phyloP scores from a whole-genome alignment of 1,139 yeast species.

The Entelexis sorbosivorans region DNA sequence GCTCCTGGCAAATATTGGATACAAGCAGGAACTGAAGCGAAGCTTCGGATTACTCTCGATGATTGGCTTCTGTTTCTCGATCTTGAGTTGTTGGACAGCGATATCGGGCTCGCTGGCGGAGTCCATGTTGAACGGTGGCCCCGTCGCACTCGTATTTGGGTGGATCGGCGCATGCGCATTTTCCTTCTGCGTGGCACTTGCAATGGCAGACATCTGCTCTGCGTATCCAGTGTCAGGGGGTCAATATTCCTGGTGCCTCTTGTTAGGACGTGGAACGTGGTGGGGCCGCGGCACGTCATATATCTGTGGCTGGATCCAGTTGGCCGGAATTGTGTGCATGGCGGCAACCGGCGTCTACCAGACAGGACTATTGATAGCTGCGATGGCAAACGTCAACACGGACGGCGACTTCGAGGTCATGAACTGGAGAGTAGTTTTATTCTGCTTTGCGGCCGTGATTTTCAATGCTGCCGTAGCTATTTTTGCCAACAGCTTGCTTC shows the following conservation, averaged over 20 bases:
- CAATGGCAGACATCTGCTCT: constrained; percentile 19
- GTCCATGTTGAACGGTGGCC: constrained; percentile 19
- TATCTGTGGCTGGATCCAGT: constrained; percentile 20
- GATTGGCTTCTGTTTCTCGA: constrained; percentile 21
- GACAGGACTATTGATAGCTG: constrained; percentile 8
- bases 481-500: constrained; percentile 11
- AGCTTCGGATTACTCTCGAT: constrained; percentile 18
- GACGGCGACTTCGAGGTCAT: background rate
- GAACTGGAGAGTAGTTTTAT: constrained; percentile 9
- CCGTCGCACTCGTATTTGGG: constrained; percentile 16
- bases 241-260: constrained; percentile 21
- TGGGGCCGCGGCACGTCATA: constrained; percentile 20
- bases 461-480: constrained; percentile 4
- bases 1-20: constrained; percentile 17
- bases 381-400: constrained; percentile 7
- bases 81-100: constrained; percentile 20
- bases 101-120: constrained; percentile 18
- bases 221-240: constrained; percentile 23
- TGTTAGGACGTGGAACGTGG: constrained; percentile 12
- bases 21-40: constrained; percentile 20
- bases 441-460: constrained; percentile 6
- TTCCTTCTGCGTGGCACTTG: constrained; percentile 15
- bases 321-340: constrained; percentile 19
- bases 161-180: constrained; percentile 19
- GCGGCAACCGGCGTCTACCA: constrained; percentile 17